A percentile compares a stretch with the other conserved stretches of the same genome.
Evolutionary conservation across 768 basidiomycete species (phyloP).

Genomic region (Auricularia heimuer): DNA sequence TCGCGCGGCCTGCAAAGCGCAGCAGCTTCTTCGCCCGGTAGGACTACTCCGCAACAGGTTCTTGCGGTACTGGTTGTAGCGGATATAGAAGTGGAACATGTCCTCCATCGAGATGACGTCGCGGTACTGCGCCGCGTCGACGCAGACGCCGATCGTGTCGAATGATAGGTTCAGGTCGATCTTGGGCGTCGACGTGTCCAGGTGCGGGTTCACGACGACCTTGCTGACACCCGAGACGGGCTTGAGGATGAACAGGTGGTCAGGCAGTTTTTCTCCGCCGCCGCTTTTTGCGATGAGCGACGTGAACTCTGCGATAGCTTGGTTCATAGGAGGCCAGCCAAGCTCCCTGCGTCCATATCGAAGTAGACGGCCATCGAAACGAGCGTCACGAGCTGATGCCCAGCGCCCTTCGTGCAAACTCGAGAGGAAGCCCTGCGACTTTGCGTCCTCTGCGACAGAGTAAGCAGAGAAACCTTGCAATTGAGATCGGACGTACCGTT

Average conservation of each 20-base stretch:
- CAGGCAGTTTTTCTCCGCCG: constrained; percentile 28
- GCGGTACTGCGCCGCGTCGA: constrained; percentile 91
- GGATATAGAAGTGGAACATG: constrained; percentile 91
- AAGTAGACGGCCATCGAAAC: constrained; percentile 88
- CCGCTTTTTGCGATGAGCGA: constrained; percentile 47
- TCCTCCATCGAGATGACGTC: constrained; percentile 88
- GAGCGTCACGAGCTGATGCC: constrained; percentile 89
- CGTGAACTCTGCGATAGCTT: constrained; percentile 63
- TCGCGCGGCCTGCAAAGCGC: constrained; percentile 69
- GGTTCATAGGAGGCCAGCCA: constrained; percentile 58
- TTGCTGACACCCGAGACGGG: constrained; percentile 98
- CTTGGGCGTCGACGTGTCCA: constrained; percentile 64
- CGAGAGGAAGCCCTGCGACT: constrained; percentile 76
- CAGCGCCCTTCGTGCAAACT: constrained; percentile 69
- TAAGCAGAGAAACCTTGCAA: background rate
- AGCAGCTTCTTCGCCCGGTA: constrained; percentile 63
- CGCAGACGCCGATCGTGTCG: constrained; percentile 82
- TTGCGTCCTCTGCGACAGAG: constrained; percentile 32
- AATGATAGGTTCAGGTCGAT: constrained; percentile 84
- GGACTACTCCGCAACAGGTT: constrained; percentile 44
- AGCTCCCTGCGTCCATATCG: constrained; percentile 79
- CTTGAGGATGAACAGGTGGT: constrained; percentile 89
- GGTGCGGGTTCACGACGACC: constrained; percentile 75
- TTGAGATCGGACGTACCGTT: background rate
- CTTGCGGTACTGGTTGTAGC: constrained; percentile 78